phyloP scores from a whole-genome alignment of 169 alveolate species.

The Cryptosporidium canis region DNA sequence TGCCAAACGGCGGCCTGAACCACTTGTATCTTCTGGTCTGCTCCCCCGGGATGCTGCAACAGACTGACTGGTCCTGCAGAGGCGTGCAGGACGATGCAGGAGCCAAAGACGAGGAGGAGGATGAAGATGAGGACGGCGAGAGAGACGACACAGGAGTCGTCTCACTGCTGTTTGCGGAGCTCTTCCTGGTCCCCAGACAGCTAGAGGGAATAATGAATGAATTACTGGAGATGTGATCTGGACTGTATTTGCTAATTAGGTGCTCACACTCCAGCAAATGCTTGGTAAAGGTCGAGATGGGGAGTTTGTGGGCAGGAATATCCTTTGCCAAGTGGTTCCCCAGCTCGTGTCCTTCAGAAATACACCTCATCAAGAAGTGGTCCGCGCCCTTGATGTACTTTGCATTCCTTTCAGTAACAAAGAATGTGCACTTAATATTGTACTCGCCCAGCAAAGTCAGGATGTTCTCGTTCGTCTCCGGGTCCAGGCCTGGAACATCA shows the following conservation, averaged over 20 bases:
- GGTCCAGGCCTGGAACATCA: constrained; percentile 71
- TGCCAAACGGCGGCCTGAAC: constrained; percentile 74
- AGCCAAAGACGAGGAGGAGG: background rate
- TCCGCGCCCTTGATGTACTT: constrained; percentile 45
- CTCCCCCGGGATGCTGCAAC: background rate
- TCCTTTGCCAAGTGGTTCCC: constrained; percentile 73
- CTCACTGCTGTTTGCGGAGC: background rate
- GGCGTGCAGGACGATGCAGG: background rate
- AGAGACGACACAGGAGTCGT: background rate
- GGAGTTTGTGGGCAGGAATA: constrained; percentile 47
- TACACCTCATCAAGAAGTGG: constrained; percentile 35
- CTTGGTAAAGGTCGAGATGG: constrained; percentile 32
- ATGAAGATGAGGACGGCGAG: constrained; percentile 16
- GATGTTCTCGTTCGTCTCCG: constrained; percentile 17
- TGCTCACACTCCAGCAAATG: constrained; percentile 68
- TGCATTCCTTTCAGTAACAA: constrained; percentile 70
- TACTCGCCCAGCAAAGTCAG: constrained; percentile 24
- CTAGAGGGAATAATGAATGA: constrained; percentile 36
- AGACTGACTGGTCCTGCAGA: background rate
- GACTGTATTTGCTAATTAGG: constrained; percentile 24
- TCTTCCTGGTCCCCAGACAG: background rate
- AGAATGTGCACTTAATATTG: constrained; percentile 66
- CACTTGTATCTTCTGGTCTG: constrained; percentile 33
- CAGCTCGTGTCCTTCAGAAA: constrained; percentile 72
- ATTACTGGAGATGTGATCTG: constrained; percentile 47